Conservation (phyloP, 257 asterid genomes). For the Phtheirospermum japonicum region DNA sequence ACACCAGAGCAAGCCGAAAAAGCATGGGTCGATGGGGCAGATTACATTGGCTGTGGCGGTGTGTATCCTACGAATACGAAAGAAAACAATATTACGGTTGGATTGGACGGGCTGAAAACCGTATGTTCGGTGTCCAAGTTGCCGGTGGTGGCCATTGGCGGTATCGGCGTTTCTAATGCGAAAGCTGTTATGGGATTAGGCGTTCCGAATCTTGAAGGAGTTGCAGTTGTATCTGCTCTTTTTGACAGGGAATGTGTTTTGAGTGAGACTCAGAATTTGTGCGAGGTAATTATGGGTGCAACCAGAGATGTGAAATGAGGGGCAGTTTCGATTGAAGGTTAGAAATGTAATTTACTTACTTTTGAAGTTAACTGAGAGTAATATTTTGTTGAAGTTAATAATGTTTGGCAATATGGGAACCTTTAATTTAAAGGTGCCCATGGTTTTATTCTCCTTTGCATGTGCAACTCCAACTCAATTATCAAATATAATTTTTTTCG, state of each 20-base stretch:
- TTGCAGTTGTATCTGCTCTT: conserved; percentile 89
- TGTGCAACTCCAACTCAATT: no score
- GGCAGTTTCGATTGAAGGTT: background rate
- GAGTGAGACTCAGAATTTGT: conserved; percentile 51
- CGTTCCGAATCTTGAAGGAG: conserved; percentile 61
- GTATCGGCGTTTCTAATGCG: conserved; percentile 67
- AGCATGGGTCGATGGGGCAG: conserved; percentile 88
- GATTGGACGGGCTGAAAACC: conserved; percentile 69
- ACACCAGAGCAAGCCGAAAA: conserved; percentile 75
- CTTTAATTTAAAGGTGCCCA: no score
- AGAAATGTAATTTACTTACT: no score
- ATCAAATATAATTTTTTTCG: no score
- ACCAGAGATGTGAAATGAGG: background rate
- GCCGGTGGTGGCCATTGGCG: conserved; percentile 96
- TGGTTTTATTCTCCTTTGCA: no score
- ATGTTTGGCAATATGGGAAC: no score
- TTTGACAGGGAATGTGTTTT: conserved; percentile 74
- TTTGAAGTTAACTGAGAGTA: background rate
- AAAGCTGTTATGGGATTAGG: conserved; percentile 57
- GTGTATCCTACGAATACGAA: conserved; percentile 87
- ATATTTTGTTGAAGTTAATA: no score
- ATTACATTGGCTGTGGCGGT: conserved; percentile 93
- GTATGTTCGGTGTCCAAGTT: conserved; percentile 67
- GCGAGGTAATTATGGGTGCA: conserved; percentile 33
- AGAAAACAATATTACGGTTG: conserved; percentile 61